These are phyloP conservation scores for Lunularia cruciata DNA, from an alignment of 225 moss, liverwort and hornwort species.

Conservation along the genomic window DNA sequence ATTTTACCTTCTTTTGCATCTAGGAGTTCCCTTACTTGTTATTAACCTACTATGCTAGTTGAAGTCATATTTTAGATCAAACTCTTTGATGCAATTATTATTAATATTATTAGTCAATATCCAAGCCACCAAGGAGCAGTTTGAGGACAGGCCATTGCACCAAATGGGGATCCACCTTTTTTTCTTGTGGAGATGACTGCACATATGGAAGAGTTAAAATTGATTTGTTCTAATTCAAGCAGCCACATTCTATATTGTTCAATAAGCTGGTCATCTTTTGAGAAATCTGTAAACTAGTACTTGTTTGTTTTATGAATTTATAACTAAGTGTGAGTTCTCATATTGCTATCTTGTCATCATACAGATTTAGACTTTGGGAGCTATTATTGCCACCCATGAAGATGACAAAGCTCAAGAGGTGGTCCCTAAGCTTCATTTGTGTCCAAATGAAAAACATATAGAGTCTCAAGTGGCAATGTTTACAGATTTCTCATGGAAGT, in stretches of 20 bases:
- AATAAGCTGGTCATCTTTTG: too few species aligned
- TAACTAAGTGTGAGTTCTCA: neutral
- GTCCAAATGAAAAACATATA: neutral
- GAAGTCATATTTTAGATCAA: neutral
- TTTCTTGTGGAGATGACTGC: conserved; percentile 98
- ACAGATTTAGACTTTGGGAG: conserved; percentile 91
- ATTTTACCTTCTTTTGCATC: too few species aligned
- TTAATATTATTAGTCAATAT: conserved; percentile 69
- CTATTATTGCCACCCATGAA: conserved; percentile 64
- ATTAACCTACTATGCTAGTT: too few species aligned
- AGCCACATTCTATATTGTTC: neutral
- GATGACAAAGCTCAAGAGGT: conserved; percentile 73
- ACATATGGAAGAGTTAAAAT: conserved; percentile 49
- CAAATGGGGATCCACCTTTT: conserved; percentile 75
- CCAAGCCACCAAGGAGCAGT: conserved; percentile 91
- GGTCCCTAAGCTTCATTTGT: neutral
- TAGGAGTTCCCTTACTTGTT: too few species aligned
- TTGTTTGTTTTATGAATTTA: neutral
- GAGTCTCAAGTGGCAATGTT: neutral
- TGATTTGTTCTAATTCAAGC: neutral
- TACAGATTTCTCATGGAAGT: neutral
- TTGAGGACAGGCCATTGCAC: conserved; percentile 75
- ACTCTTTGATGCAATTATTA: conserved; percentile 45
- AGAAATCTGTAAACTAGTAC: neutral
- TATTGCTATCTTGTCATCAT: conserved; percentile 3